A percentile compares a stretch with the other conserved stretches of the same genome.
Conservation (phyloP, 2,329 filamentous ascomycete genomes). For the Scedosporium boydii region DNA sequence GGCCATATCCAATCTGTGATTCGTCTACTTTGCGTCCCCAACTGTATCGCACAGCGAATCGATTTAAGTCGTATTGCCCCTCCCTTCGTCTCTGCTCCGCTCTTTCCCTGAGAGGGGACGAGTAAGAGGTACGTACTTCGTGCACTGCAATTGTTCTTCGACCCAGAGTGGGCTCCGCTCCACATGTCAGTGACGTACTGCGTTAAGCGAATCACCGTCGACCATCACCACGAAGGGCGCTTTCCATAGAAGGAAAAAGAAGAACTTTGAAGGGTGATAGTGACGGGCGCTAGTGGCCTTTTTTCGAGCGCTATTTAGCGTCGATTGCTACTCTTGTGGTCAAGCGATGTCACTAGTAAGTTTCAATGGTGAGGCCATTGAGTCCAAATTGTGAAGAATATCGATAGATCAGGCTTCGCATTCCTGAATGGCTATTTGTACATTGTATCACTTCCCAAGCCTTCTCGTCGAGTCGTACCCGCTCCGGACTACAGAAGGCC, state of each 20-base stretch:
- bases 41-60: neutral
- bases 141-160: too few relatives aligned
- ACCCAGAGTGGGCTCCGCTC: neutral
- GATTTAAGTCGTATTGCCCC: neutral
- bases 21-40: neutral
- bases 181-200: neutral
- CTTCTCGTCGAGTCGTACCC: neutral
- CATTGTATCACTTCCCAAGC: neutral
- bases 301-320: neutral
- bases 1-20: neutral
- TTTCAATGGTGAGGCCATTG: neutral
- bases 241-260: neutral
- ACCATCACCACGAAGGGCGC: neutral
- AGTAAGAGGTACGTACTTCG: too few relatives aligned
- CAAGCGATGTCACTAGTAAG: neutral
- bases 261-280: neutral
- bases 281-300: neutral
- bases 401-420: neutral
- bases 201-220: neutral
- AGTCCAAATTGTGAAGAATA: neutral
- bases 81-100: neutral
- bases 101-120: neutral
- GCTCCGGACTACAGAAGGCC: neutral
- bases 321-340: too few relatives aligned
- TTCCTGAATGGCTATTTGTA: neutral